A percentile compares a stretch with the other conserved stretches of the same genome.
Conservation (phyloP, 345 rosid genomes). For the Brassica nigra region DNA sequence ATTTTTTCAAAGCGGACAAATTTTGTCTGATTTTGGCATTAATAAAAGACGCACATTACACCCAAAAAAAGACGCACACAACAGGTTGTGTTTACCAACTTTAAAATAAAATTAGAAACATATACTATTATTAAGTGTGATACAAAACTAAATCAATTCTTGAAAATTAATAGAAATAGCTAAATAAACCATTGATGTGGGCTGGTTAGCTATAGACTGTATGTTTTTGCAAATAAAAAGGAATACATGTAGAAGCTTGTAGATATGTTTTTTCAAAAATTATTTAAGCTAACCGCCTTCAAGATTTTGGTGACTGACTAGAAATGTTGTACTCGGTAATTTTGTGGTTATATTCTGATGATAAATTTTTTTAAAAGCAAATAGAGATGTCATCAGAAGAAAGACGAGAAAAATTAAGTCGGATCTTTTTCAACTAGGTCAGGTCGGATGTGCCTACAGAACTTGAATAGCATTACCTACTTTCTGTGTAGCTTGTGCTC, state of each 20-base stretch:
- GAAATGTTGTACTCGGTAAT: background rate
- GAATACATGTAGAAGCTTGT: background rate
- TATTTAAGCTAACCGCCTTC: background rate
- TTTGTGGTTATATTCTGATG: background rate
- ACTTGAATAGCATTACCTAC: background rate
- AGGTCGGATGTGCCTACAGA: background rate
- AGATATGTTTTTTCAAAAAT: background rate
- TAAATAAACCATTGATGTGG: background rate
- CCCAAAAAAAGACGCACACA: background rate
- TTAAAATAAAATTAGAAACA: background rate
- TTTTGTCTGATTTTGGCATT: background rate
- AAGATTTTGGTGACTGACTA: background rate
- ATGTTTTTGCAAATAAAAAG: background rate
- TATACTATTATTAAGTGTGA: no score
- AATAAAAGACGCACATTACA: background rate
- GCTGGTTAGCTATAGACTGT: background rate
- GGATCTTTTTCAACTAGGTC: background rate
- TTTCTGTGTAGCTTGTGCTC: background rate
- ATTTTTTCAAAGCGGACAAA: background rate
- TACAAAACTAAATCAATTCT: no score
- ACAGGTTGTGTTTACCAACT: background rate
- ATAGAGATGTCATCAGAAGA: background rate
- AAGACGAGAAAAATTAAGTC: background rate
- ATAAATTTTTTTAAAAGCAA: background rate
- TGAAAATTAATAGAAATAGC: background rate